Conservation (phyloP, 257 asterid genomes). For the Solanum bukasovii region DNA sequence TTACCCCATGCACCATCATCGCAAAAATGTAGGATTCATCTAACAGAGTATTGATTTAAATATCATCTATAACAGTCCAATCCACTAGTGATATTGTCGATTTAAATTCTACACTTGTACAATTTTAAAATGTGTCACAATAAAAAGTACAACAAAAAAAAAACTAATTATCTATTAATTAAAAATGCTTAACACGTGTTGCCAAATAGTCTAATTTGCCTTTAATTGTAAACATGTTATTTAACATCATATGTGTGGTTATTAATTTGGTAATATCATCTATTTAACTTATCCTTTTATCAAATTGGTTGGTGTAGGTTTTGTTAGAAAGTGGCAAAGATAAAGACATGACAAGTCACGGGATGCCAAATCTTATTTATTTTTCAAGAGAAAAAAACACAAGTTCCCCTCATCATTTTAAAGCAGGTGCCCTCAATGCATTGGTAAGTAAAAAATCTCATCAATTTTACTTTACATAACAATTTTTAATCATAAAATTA, state of each 20-base stretch:
- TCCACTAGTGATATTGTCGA: too few species aligned
- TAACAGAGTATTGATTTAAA: too few species aligned
- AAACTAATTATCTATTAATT: too few species aligned
- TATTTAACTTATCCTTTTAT: background rate
- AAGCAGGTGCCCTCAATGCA: slow-evolving; percentile 78
- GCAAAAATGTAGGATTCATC: background rate
- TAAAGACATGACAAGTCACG: slow-evolving; percentile 21
- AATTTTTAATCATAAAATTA: too few species aligned
- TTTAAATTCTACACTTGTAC: too few species aligned
- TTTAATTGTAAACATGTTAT: background rate
- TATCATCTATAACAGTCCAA: too few species aligned
- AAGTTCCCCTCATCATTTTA: slow-evolving; percentile 46
- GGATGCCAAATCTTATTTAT: slow-evolving; percentile 61
- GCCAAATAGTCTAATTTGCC: background rate
- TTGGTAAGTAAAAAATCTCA: slow-evolving; percentile 25
- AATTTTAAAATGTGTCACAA: too few species aligned
- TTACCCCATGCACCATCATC: background rate
- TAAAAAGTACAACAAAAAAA: too few species aligned
- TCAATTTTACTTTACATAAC: background rate
- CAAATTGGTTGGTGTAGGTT: slow-evolving; percentile 16
- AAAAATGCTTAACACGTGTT: background rate
- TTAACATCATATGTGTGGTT: background rate
- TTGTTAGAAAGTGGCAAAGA: slow-evolving; percentile 24
- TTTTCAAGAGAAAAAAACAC: slow-evolving; percentile 52
- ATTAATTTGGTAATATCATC: background rate